Percentiles rank a stretch among this genome's conserved stretches.
These are phyloP conservation scores for Quercus agrifolia DNA, from an alignment of 306 rosid genomes.

Conservation along the genomic window DNA sequence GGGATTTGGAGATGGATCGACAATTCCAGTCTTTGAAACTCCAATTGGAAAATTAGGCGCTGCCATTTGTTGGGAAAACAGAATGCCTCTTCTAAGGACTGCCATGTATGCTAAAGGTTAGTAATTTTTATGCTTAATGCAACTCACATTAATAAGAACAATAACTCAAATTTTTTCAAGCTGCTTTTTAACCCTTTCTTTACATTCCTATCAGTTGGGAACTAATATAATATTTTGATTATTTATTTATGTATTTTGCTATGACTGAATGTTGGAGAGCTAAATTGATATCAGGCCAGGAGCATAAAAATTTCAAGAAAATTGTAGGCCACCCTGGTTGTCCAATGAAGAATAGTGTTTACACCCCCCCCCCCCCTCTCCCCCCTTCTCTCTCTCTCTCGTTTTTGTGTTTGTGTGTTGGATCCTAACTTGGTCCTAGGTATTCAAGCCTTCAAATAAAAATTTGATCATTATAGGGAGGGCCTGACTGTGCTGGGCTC, in stretches of 20 bases:
- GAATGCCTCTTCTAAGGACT: constrained; percentile 86
- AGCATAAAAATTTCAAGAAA: background rate
- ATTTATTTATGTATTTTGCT: too few species aligned
- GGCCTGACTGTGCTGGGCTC: background rate
- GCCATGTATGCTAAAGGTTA: constrained; percentile 93
- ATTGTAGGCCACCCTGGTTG: background rate
- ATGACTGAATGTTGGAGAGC: background rate
- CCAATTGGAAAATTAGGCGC: constrained; percentile 90
- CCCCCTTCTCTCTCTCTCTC: too few species aligned
- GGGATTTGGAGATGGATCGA: constrained; percentile 98
- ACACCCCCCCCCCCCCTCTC: background rate
- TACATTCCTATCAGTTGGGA: background rate
- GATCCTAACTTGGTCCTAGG: background rate
- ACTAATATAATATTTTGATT: too few species aligned
- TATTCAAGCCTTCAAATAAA: background rate
- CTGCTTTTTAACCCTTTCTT: background rate
- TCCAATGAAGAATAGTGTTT: background rate
- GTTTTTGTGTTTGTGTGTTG: background rate
- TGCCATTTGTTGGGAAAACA: constrained; percentile 94
- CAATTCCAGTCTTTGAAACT: constrained; percentile 88
- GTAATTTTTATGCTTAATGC: constrained; percentile 13
- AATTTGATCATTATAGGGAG: background rate
- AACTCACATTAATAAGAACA: background rate
- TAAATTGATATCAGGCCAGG: background rate
- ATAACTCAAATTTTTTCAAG: background rate